Evolutionary conservation across 352 stramenopile genomes (phyloP).

Genomic region (Globisporangium uncinulatum): DNA sequence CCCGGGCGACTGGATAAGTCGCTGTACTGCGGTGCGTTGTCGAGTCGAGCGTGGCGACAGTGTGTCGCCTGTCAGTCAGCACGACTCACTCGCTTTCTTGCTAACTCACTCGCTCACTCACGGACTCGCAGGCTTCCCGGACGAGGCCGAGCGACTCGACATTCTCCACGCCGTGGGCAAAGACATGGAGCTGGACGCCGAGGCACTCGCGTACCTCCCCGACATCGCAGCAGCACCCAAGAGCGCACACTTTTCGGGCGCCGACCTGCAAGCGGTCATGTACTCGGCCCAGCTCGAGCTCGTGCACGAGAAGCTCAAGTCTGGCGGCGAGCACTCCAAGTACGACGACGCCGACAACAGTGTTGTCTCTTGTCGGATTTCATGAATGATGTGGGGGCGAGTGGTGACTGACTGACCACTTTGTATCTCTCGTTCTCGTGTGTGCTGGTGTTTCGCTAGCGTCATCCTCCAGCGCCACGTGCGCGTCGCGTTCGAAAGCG

Average conservation of each 20-base stretch:
- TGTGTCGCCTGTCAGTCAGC: not conserved
- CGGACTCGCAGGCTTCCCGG: slow-evolving; percentile 71
- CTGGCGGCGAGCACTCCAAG: slow-evolving; percentile 45
- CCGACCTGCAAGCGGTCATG: slow-evolving; percentile 92
- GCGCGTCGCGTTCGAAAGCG: slow-evolving; percentile 52
- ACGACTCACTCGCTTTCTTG: not conserved
- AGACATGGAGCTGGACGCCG: slow-evolving; percentile 68
- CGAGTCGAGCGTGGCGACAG: not conserved
- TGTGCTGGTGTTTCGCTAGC: slow-evolving; percentile 12
- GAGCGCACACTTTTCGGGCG: slow-evolving; percentile 84
- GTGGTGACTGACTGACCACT: not conserved
- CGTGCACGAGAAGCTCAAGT: slow-evolving; percentile 89
- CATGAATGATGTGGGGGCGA: slow-evolving; percentile 8
- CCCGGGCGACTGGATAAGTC: slow-evolving; percentile 94
- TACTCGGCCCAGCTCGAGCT: slow-evolving; percentile 93
- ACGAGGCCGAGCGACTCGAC: slow-evolving; percentile 67
- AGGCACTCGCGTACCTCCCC: slow-evolving; percentile 65
- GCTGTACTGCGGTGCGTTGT: slow-evolving; percentile 74
- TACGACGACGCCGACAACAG: slow-evolving; percentile 11
- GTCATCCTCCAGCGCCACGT: slow-evolving; percentile 52
- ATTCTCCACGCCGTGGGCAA: slow-evolving; percentile 73
- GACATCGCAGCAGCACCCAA: slow-evolving; percentile 67
- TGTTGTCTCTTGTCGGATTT: too few species aligned
- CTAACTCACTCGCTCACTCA: not conserved
- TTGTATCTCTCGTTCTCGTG: not conserved